Base-by-base conservation (phyloP, 768 basidiomycete genomes). In the Boletellus ananiceps region DNA sequence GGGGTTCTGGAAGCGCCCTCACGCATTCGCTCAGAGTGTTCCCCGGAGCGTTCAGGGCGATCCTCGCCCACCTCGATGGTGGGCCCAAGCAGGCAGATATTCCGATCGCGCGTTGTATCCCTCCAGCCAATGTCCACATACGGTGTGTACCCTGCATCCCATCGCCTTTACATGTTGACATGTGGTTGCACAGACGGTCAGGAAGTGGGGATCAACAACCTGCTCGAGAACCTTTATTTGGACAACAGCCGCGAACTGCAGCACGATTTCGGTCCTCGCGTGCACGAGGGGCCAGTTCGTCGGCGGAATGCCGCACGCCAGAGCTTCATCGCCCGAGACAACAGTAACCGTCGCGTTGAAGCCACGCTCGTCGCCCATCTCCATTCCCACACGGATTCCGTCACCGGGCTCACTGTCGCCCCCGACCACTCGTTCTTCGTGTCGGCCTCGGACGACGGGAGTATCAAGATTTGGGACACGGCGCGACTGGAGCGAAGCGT, bases 341-440 rank as follows among this genome's bases (percentile, higher is more conserved):
- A 77, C 4, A 71, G 64, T 6, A 67, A 68, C 12, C 76, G 81
- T 18, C 81, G 81, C 4, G 73, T 82, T 1, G 92, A 94, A 55
- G 86, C 89, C 2, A 83, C 79, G 3, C 78, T 97, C 47, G 81
- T 98, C 45, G 84, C 88, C 0, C 87, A 95, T 65, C 77, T 96
- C 14, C 78, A 79, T 15, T 88, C 92, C 4, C 95, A 97, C 62
- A 78, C 83, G 0, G 90, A 86, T 21, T 74, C 82, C 1, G 74
- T 98, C 50, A 92, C 86, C 2, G 79, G 82, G 8, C 72, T 98
- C 19, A 86, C 86, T 2, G 88, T 93, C 19, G 85, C 95, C 1
- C 94, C 95, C 2, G 96, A 98, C 60, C 92, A 96, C 59, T 71
- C 84, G 64, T 99, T 96, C 74, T 97, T 99, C 56, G 83, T 94